Conservation (phyloP, 495 filamentous ascomycete genomes). For the Opeltia flavorubescens region DNA sequence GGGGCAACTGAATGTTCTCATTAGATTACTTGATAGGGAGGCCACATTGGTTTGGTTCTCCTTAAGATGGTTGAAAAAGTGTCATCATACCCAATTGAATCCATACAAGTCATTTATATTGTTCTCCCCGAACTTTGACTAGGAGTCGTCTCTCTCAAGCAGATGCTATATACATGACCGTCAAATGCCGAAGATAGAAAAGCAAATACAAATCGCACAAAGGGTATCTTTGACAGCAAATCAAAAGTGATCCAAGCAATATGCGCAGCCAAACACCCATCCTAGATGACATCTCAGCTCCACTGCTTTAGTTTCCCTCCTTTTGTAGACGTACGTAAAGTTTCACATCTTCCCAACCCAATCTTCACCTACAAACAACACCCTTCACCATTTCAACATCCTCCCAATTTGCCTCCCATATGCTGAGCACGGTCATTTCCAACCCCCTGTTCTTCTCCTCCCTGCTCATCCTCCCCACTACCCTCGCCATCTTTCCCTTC, state of each 20-base stretch:
- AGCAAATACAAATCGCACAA: not conserved
- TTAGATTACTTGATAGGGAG: no score
- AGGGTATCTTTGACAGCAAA: not conserved
- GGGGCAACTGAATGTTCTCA: no score
- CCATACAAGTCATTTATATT: no score
- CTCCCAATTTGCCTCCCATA: constrained; percentile 17
- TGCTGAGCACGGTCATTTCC: constrained; percentile 14
- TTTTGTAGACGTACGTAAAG: not conserved
- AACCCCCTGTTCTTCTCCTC: not conserved
- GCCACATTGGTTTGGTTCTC: no score
- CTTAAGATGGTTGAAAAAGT: no score
- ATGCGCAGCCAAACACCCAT: not conserved
- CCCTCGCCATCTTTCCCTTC: constrained; percentile 14
- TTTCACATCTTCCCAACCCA: not conserved
- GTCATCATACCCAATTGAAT: no score
- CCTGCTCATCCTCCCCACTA: constrained; percentile 12
- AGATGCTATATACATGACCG: not conserved
- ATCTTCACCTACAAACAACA: constrained; percentile 9
- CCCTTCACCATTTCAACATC: constrained; percentile 17
- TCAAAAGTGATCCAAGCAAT: not conserved
- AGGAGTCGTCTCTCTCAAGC: no score
- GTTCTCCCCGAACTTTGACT: no score
- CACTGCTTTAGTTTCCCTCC: no score
- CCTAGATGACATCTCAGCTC: no score
- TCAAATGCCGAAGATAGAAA: not conserved